A percentile compares a stretch with the other conserved stretches of the same genome.
Evolutionary conservation across 208 protist genomes (phyloP).

Genomic region (Acanthamoeba royreba): DNA sequence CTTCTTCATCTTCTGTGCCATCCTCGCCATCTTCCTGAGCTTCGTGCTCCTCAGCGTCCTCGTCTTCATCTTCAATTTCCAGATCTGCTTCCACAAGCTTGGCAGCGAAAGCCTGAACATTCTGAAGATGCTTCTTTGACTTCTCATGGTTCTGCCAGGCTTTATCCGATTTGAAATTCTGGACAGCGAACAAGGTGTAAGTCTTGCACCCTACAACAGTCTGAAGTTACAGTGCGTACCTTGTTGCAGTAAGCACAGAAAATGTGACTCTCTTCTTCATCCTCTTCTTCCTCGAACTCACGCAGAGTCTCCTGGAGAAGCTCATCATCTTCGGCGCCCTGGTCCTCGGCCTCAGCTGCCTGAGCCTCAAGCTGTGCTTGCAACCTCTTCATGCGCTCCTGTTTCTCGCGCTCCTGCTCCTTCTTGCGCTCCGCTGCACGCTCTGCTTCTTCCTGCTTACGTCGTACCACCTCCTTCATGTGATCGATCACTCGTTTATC

Average conservation of each 20-base stretch:
- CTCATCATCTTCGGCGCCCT: background rate
- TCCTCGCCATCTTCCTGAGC: background rate
- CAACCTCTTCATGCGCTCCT: slow-evolving; percentile 35
- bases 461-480: background rate
- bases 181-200: background rate
- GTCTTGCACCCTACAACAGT: background rate
- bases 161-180: background rate
- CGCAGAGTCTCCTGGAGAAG: background rate
- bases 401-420: slow-evolving; percentile 8
- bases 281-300: background rate
- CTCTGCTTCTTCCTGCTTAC: slow-evolving; percentile 26
- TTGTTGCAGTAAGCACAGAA: slow-evolving; percentile 27
- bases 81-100: slow-evolving; percentile 27
- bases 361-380: background rate
- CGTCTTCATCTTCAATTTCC: background rate
- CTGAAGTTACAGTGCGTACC: background rate
- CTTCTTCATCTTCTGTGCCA: background rate
- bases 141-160: slow-evolving; percentile 62
- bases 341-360: background rate
- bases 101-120: background rate
- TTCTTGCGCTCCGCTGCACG: background rate
- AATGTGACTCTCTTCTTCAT: slow-evolving; percentile 3
- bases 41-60: background rate
- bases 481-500: slow-evolving; percentile 58
- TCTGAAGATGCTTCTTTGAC: slow-evolving; percentile 68